Conservation (phyloP, 2,329 filamentous ascomycete genomes). For the Diaporthe ampelina region DNA sequence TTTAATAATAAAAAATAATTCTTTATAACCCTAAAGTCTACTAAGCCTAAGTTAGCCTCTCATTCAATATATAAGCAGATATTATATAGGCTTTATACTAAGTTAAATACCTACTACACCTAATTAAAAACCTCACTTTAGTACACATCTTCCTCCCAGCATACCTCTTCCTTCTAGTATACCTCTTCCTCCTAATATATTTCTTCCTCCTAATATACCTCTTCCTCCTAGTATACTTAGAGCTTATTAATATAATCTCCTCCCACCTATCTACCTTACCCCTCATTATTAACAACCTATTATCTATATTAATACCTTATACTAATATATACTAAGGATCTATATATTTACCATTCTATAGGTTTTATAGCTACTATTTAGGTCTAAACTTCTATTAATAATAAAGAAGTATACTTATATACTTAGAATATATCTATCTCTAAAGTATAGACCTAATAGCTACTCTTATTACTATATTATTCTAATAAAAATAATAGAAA, state of each 20-base stretch:
- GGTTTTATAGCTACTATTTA: not conserved
- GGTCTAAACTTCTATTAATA: not conserved
- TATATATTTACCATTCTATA: not conserved
- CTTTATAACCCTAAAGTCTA: not conserved
- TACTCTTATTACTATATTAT: not conserved
- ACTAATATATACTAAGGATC: not conserved
- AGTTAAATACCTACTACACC: too few species aligned
- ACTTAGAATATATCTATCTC: not conserved
- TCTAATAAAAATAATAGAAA: not conserved
- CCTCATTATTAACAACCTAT: not conserved
- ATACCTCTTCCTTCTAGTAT: too few species aligned
- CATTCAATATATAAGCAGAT: not conserved
- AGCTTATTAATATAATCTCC: not conserved
- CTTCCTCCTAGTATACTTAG: not conserved
- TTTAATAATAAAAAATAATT: not conserved
- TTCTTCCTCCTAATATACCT: not conserved
- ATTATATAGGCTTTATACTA: too few species aligned
- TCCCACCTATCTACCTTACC: too few species aligned
- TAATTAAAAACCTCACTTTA: not conserved
- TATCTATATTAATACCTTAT: not conserved
- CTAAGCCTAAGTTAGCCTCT: not conserved
- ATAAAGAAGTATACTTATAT: not conserved
- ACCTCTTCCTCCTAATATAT: not conserved
- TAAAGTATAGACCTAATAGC: not conserved
- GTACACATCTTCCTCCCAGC: too few species aligned